phyloP scores from a whole-genome alignment of 148 eudicot species.

The Camellia granthamiana region DNA sequence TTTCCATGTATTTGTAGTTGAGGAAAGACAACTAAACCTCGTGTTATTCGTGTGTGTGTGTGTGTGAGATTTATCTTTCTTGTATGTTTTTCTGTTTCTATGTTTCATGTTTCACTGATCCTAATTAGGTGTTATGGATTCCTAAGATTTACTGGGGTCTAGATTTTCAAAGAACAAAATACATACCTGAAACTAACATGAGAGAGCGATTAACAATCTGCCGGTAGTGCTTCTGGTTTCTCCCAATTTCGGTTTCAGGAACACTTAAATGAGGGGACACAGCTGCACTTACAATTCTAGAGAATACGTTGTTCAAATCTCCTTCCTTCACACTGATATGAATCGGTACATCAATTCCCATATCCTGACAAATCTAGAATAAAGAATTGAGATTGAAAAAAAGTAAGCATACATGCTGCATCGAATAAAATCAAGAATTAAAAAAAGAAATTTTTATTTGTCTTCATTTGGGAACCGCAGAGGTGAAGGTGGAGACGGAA shows the following conservation, averaged over 20 bases:
- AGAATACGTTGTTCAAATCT: conserved; percentile 43
- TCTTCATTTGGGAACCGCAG: background rate
- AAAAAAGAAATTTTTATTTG: background rate
- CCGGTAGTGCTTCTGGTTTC: conserved; percentile 42
- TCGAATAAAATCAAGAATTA: background rate
- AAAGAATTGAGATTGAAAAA: background rate
- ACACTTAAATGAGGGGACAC: conserved; percentile 45
- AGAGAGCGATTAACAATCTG: conserved; percentile 42
- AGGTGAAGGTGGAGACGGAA: no score
- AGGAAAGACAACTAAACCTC: no score
- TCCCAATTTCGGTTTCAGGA: conserved; percentile 57
- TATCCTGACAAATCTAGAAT: conserved; percentile 42
- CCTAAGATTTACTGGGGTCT: background rate
- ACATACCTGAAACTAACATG: conserved; percentile 50
- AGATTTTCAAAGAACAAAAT: background rate
- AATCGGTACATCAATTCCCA: conserved; percentile 54
- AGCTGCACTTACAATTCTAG: conserved; percentile 46
- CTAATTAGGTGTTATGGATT: no score
- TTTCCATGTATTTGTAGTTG: no score
- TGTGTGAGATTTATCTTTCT: no score
- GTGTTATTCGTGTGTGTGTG: no score
- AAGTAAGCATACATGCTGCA: background rate
- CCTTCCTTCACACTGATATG: conserved; percentile 50
- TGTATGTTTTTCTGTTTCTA: no score
- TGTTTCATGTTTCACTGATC: no score